These are phyloP conservation scores for Crithidia fasciculata DNA, from an alignment of 208 protist species.

Conservation along the genomic window DNA sequence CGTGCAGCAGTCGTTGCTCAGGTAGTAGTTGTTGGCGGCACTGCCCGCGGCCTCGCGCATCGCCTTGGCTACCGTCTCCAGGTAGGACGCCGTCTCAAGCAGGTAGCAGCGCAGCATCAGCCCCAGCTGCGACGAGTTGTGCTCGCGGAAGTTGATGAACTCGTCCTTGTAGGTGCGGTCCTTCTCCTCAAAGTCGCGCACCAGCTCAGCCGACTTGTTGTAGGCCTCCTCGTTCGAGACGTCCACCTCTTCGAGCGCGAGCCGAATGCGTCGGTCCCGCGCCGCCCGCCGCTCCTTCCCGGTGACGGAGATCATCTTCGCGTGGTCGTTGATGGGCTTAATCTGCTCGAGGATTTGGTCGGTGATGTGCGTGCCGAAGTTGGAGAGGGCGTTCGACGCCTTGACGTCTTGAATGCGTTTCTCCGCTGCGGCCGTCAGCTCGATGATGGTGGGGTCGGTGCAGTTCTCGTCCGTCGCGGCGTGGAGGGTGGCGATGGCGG, in stretches of 20 bases:
- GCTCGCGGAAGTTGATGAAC: slow-evolving; percentile 45
- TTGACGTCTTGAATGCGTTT: slow-evolving; percentile 28
- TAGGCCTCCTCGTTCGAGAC: slow-evolving; percentile 44
- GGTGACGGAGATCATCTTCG: slow-evolving; percentile 30
- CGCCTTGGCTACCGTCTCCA: slow-evolving; percentile 30
- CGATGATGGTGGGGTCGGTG: slow-evolving; percentile 34
- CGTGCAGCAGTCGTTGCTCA: slow-evolving; percentile 34
- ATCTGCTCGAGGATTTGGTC: slow-evolving; percentile 43
- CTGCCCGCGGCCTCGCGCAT: slow-evolving; percentile 31
- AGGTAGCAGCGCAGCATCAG: slow-evolving; percentile 41
- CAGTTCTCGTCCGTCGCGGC: slow-evolving; percentile 19
- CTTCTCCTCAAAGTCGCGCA: slow-evolving; percentile 44
- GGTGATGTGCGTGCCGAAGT: slow-evolving; percentile 19
- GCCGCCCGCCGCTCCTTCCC: slow-evolving; percentile 35
- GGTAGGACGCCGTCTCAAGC: slow-evolving; percentile 37
- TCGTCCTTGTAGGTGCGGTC: slow-evolving; percentile 43
- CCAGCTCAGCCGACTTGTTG: slow-evolving; percentile 30
- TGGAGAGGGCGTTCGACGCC: slow-evolving; percentile 12
- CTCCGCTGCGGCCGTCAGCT: slow-evolving; percentile 19
- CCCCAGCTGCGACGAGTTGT: slow-evolving; percentile 49
- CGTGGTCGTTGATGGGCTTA: slow-evolving; percentile 38
- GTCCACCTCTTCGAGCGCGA: slow-evolving; percentile 32
- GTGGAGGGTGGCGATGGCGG: slow-evolving; percentile 17
- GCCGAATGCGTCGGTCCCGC: slow-evolving; percentile 40
- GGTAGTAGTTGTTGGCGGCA: slow-evolving; percentile 26